A percentile compares a stretch with the other conserved stretches of the same genome.
Evolutionary conservation across 208 protist genomes (phyloP).

Genomic region (Trypanosoma melophagium): DNA sequence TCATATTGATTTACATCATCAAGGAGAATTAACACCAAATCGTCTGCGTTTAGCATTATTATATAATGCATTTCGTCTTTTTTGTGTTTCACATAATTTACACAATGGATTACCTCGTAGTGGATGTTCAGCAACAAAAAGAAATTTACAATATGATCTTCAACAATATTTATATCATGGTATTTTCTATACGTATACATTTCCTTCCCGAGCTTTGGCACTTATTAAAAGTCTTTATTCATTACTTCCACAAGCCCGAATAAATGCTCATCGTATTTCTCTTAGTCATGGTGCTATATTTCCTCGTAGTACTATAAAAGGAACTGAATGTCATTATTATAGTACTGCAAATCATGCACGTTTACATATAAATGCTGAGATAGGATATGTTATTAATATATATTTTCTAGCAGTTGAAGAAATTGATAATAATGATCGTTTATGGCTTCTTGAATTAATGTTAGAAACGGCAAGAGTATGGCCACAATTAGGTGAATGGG

Average conservation of each 20-base stretch:
- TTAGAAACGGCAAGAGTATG: slow-evolving; percentile 87
- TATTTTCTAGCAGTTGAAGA: slow-evolving; percentile 62
- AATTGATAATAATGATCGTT: slow-evolving; percentile 53
- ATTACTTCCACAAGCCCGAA: slow-evolving; percentile 70
- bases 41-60: slow-evolving; percentile 70
- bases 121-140: slow-evolving; percentile 62
- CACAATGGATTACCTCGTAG: slow-evolving; percentile 62
- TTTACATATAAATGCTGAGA: slow-evolving; percentile 83
- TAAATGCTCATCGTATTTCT: slow-evolving; percentile 63
- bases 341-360: slow-evolving; percentile 59
- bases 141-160: slow-evolving; percentile 73
- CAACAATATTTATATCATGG: slow-evolving; percentile 84
- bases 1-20: slow-evolving; percentile 71
- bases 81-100: slow-evolving; percentile 66
- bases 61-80: slow-evolving; percentile 82
- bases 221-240: slow-evolving; percentile 73
- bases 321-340: slow-evolving; percentile 46
- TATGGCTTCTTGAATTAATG: slow-evolving; percentile 82
- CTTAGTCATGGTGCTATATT: slow-evolving; percentile 76
- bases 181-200: slow-evolving; percentile 83
- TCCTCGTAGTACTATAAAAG: slow-evolving; percentile 75
- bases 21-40: slow-evolving; percentile 76
- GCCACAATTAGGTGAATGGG: slow-evolving; percentile 84
- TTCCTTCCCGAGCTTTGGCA: slow-evolving; percentile 49
- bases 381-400: slow-evolving; percentile 74